Evolutionary conservation across 192 early-diverging fungal genomes (phyloP).

Genomic region (Coemansia sp.): DNA sequence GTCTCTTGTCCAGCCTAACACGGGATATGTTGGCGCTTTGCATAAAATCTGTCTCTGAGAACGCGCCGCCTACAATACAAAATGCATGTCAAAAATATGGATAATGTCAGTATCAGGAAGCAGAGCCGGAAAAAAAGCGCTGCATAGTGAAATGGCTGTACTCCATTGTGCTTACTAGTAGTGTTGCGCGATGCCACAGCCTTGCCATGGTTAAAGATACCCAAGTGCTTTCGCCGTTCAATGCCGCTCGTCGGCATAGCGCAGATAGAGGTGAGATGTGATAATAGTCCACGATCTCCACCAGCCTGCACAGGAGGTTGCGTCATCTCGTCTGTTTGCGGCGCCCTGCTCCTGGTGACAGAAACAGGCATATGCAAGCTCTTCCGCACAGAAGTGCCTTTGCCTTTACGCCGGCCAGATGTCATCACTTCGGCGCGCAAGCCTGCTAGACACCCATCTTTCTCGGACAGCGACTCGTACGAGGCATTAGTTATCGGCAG

Average conservation of each 20-base stretch:
- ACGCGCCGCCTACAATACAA: constrained; percentile 37
- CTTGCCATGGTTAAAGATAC: constrained; percentile 54
- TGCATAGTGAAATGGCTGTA: not conserved
- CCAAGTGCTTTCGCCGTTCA: constrained; percentile 21
- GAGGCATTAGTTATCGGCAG: constrained; percentile 18
- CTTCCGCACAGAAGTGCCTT: constrained; percentile 29
- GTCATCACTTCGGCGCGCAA: not conserved
- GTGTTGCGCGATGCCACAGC: constrained; percentile 41
- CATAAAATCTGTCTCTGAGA: constrained; percentile 47
- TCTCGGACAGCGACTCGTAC: constrained; percentile 7
- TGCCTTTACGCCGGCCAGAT: constrained; percentile 20
- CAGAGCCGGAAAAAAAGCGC: not conserved
- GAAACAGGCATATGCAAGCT: constrained; percentile 20
- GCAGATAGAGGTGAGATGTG: constrained; percentile 25
- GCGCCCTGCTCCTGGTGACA: not conserved
- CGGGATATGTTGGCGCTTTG: constrained; percentile 40
- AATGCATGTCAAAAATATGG: constrained; percentile 15
- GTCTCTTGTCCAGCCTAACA: constrained; percentile 20
- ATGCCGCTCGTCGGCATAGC: constrained; percentile 18
- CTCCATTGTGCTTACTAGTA: constrained; percentile 31
- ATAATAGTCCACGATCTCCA: not conserved
- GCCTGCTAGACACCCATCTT: not conserved
- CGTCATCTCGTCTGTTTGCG: not conserved
- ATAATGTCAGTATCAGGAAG: constrained; percentile 1
- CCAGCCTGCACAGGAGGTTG: not conserved